Evolutionary conservation across 768 basidiomycete genomes (phyloP), one percentile per base, ranked within the genome.

Genomic region (Rhizopogon salebrosus): DNA sequence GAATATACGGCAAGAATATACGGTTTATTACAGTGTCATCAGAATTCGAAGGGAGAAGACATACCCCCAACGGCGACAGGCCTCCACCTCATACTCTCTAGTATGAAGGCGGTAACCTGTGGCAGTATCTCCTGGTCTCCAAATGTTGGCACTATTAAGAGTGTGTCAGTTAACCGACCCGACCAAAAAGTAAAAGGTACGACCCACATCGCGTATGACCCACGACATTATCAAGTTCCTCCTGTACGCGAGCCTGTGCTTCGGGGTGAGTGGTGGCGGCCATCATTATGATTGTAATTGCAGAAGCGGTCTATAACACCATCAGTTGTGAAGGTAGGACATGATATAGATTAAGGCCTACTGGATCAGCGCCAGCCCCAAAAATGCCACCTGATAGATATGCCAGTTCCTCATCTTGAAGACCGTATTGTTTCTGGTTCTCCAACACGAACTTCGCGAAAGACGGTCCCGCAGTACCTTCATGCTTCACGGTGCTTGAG

Each of bases 271-370:
- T 69, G 2, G 77, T 76, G 7, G 82, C 76, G 1, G 82, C 81
- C 70, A 84, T 73, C 29, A 83, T 68, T n/a, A 69, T 67, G 26
- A 83, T 66, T 38, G 75, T 76, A 42, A 83, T 80, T 0, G 77
- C 80, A 3, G 78, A 75, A 0, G 70, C 66, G 9, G 68, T 68
- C 71, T 72, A 41, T 7, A 8, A 41, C 3, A 39, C 13, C 13
- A 11, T 11, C 13, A 34, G 11, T 14, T 24, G 27, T 4, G 14
- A 24, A 20, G 18, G 18, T 29, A 31, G 2, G 5, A 41, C 4
- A 26, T n/a, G 10, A 31, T 8, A 11, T 7, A 18, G 10, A 29
- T 45, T 18, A 31, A 16, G 7, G 53, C 70, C 31, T 40, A 76
- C 75, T 3, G 72, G 72, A 41, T 75, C 74, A 9, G 70, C 62